Percentiles rank a stretch among this genome's conserved stretches.
Conservation (phyloP, 257 asterid species). For the Salvia rosmarinus region DNA sequence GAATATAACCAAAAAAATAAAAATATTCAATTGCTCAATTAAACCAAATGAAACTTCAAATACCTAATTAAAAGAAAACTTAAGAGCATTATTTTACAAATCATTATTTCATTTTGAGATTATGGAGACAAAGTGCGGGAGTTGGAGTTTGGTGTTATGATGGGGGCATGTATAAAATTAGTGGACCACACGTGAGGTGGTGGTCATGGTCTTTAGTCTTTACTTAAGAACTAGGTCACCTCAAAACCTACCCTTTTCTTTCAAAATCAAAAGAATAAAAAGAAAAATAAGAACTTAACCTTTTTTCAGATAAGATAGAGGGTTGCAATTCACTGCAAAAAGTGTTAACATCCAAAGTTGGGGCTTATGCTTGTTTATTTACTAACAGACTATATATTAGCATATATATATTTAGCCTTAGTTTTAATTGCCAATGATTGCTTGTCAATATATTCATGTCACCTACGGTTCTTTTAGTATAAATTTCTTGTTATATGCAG, state of each 20-base stretch:
- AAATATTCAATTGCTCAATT: background rate
- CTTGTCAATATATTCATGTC: background rate
- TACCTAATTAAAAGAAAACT: background rate
- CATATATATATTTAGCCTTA: too few species aligned
- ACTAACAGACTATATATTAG: too few species aligned
- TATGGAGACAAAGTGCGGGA: constrained; percentile 6
- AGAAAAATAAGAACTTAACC: too few species aligned
- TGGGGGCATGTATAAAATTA: constrained; percentile 27
- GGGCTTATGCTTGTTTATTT: too few species aligned
- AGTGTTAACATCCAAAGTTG: background rate
- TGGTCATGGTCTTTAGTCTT: constrained; percentile 54
- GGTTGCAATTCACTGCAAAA: constrained; percentile 38
- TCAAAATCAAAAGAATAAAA: too few species aligned
- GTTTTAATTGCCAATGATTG: too few species aligned
- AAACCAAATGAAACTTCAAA: background rate
- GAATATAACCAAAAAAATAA: too few species aligned
- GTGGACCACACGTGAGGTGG: constrained; percentile 63
- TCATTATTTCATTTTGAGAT: background rate
- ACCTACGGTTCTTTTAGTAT: too few species aligned
- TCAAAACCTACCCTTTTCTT: background rate
- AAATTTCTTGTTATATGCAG: too few species aligned
- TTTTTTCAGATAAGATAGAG: constrained; percentile 26
- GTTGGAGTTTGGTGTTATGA: constrained; percentile 33
- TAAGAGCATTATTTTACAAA: too few species aligned
- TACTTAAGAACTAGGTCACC: constrained; percentile 60